These are phyloP conservation scores for Suillus hirtellus DNA, from an alignment of 768 basidiomycete species.

Conservation along the genomic window DNA sequence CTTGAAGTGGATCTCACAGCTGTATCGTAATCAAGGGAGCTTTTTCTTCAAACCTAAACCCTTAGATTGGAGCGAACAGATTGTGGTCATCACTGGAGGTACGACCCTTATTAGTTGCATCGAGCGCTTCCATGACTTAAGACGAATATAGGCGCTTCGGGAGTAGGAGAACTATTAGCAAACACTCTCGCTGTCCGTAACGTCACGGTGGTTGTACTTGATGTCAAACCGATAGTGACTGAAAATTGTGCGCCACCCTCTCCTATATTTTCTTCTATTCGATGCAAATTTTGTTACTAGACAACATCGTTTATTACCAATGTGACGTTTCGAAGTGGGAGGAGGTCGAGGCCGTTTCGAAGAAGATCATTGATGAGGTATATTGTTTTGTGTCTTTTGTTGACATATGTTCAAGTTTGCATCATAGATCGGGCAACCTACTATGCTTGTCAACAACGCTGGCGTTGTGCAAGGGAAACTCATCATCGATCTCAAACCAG, in stretches of 20 bases:
- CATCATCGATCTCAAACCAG: slow-evolving; percentile 72
- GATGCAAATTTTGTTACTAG: slow-evolving; percentile 36
- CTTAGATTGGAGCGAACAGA: slow-evolving; percentile 86
- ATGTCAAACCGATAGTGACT: slow-evolving; percentile 73
- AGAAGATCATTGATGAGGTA: slow-evolving; percentile 78
- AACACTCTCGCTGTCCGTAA: slow-evolving; percentile 84
- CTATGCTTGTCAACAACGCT: slow-evolving; percentile 92
- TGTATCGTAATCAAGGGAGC: slow-evolving; percentile 76
- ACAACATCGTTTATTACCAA: slow-evolving; percentile 81
- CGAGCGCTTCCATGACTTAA: neutral
- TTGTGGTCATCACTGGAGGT: slow-evolving; percentile 93
- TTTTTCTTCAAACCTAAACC: slow-evolving; percentile 58
- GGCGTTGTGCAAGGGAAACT: slow-evolving; percentile 91
- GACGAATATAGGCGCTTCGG: slow-evolving; percentile 67
- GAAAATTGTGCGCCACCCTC: slow-evolving; percentile 62
- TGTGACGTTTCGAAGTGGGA: slow-evolving; percentile 92
- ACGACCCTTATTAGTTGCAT: slow-evolving; percentile 20
- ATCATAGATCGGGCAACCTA: slow-evolving; percentile 78
- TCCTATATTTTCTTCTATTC: neutral
- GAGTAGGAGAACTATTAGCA: slow-evolving; percentile 85
- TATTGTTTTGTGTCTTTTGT: slow-evolving; percentile 11
- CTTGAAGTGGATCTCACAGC: slow-evolving; percentile 64
- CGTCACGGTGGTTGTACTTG: slow-evolving; percentile 83
- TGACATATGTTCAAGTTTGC: slow-evolving; percentile 5
- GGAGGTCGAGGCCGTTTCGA: slow-evolving; percentile 75